Percentiles rank a stretch among this genome's conserved stretches.
These are phyloP conservation scores for Colletotrichum sp. DNA, from an alignment of 2,329 filamentous ascomycete genomes.

Conservation along the genomic window DNA sequence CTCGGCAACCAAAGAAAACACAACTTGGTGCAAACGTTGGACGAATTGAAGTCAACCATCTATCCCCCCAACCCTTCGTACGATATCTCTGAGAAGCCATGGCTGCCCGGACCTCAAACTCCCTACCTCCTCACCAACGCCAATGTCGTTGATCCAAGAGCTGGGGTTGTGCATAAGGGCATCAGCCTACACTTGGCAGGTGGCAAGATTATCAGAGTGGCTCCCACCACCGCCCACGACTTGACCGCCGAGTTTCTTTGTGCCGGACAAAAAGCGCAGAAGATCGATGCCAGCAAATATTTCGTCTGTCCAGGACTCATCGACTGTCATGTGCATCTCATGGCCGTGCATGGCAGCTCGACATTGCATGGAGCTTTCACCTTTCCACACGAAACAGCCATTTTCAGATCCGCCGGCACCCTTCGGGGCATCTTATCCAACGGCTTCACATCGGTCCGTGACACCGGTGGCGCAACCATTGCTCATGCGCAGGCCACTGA, in stretches of 20 bases:
- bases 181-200: background rate
- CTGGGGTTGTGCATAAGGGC: background rate
- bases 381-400: background rate
- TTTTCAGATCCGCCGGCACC: background rate
- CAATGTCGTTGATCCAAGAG: background rate
- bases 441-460: background rate
- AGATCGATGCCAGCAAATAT: background rate
- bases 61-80: background rate
- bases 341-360: background rate
- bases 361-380: background rate
- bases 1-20: background rate
- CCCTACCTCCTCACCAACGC: background rate
- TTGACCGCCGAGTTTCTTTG: background rate
- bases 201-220: background rate
- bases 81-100: background rate
- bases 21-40: background rate
- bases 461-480: background rate
- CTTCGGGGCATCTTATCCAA: background rate
- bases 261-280: background rate
- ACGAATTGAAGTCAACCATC: background rate
- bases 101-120: background rate
- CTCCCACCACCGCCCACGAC: background rate
- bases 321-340: background rate
- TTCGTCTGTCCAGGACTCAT: background rate
- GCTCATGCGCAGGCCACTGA: background rate